Percentiles rank a stretch among this genome's conserved stretches.
phyloP scores from a whole-genome alignment of 2,329 filamentous ascomycete species.

The Hypoxylon sp. region DNA sequence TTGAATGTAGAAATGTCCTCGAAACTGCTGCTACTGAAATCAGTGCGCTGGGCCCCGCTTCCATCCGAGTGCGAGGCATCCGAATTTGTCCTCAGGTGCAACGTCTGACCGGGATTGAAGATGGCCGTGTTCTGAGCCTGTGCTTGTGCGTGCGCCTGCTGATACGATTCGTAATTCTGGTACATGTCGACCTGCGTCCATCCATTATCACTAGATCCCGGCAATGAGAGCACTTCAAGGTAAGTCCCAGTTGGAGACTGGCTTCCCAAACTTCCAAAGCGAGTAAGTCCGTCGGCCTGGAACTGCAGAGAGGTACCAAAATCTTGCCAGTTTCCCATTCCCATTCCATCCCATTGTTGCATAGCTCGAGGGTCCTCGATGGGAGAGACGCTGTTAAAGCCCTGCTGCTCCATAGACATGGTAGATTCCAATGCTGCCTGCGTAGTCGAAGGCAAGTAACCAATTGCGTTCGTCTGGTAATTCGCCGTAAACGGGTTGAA shows the following conservation, averaged over 20 bases:
- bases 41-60: slow-evolving; percentile 64
- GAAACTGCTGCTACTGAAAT: slow-evolving; percentile 76
- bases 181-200: slow-evolving; percentile 85
- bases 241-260: slow-evolving; percentile 82
- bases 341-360: slow-evolving; percentile 65
- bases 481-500: slow-evolving; percentile 61
- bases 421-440: slow-evolving; percentile 71
- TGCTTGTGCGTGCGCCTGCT: slow-evolving; percentile 57
- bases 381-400: slow-evolving; percentile 66
- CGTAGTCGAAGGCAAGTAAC: slow-evolving; percentile 68
- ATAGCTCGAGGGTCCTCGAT: slow-evolving; percentile 66
- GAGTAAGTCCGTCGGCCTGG: slow-evolving; percentile 53
- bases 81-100: slow-evolving; percentile 87
- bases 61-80: slow-evolving; percentile 83
- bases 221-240: slow-evolving; percentile 84
- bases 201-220: slow-evolving; percentile 84
- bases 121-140: slow-evolving; percentile 70
- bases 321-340: slow-evolving; percentile 81
- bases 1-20: slow-evolving; percentile 78
- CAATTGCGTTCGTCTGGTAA: slow-evolving; percentile 65
- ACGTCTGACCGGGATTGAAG: slow-evolving; percentile 89
- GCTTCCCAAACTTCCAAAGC: slow-evolving; percentile 58
- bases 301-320: slow-evolving; percentile 70
- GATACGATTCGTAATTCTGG: slow-evolving; percentile 74
- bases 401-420: slow-evolving; percentile 68